These are phyloP conservation scores for Mycena capillaripes DNA, from an alignment of 768 basidiomycete genomes.

Conservation along the genomic window DNA sequence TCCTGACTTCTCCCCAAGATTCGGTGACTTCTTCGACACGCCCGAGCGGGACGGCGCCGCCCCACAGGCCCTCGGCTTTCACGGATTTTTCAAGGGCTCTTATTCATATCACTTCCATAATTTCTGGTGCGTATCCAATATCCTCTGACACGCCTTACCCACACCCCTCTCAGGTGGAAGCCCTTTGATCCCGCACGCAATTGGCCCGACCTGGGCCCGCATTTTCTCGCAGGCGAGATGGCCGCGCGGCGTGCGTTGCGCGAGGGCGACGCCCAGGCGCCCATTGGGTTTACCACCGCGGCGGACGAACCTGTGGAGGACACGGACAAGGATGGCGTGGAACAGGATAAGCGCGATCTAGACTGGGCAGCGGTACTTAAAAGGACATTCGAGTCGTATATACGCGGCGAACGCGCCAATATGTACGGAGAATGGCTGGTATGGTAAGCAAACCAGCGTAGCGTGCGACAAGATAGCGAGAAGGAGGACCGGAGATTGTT, in stretches of 20 bases:
- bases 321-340: slow-evolving; percentile 53
- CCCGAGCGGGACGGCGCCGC: slow-evolving; percentile 78
- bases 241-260: slow-evolving; percentile 63
- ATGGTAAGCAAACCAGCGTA: slow-evolving; percentile 16
- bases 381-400: slow-evolving; percentile 93
- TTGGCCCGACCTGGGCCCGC: slow-evolving; percentile 89
- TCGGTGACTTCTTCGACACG: slow-evolving; percentile 87
- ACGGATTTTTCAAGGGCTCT: slow-evolving; percentile 93
- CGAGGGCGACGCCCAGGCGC: slow-evolving; percentile 44
- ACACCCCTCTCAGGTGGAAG: slow-evolving; percentile 79
- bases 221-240: slow-evolving; percentile 83
- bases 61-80: slow-evolving; percentile 87
- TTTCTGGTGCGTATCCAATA: slow-evolving; percentile 71
- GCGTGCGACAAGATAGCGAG: too few relatives aligned
- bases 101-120: slow-evolving; percentile 97
- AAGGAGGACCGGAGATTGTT: background rate
- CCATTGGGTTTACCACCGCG: slow-evolving; percentile 30
- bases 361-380: slow-evolving; percentile 93
- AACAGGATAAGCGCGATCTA: slow-evolving; percentile 80
- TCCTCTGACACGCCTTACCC: background rate
- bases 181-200: slow-evolving; percentile 91
- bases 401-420: slow-evolving; percentile 90
- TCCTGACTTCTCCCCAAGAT: slow-evolving; percentile 58
- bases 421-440: slow-evolving; percentile 88
- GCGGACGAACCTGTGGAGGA: slow-evolving; percentile 15